Base-by-base conservation (phyloP, 441 rosid species). In the Gossypium schwendimanii region DNA sequence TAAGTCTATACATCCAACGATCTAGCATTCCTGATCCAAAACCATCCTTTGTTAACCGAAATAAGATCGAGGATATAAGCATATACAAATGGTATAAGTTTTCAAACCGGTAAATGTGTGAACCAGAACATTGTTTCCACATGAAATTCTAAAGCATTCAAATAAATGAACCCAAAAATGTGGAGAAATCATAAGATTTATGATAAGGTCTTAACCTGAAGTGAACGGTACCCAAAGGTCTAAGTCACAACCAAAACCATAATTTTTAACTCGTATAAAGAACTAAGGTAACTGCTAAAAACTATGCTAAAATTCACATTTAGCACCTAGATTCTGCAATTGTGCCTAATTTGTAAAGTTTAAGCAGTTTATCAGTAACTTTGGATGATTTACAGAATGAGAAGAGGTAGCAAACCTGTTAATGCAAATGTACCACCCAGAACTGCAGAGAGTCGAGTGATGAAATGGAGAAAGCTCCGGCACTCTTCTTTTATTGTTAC, bases 381-480 rank as follows among this genome's bases (percentile, higher is more conserved):
- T 71, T 45, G 12, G 21, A 41, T 14, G 2, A 11, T 71, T 58
- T 26, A 21, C 73, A 41, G 21, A 59, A 50, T 28, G 15, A 70
- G 26, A n/a, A 78, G 62, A 54, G 12, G 67, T 53, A 28, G 75
- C 80, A 11, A 66, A 95, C 99, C 98, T 87, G 99, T 89, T 61
- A 95, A 73, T 33, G 98, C 99, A 86, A 93, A 95, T 65, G 99
- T 95, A 57, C 99, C 97, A 1, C 99, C 99, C 73, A 95, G 82
- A 58, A 95, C 95, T 14, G 98, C 99, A 82, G 97, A 93, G 70
- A 95, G 99, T 69, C 99, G 83, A 58, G 99, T 95, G 80, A 91
- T 83, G 77, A 95, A 88, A 74, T 95, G 98, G 74, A 95, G 91
- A 84, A 95, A 93, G 79, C 97, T 89, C 33, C 88, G 98, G 4